Evolutionary conservation across 2,329 filamentous ascomycete genomes (phyloP), one percentile per base, ranked within the genome.

Genomic region (Xylariaceae sp.): DNA sequence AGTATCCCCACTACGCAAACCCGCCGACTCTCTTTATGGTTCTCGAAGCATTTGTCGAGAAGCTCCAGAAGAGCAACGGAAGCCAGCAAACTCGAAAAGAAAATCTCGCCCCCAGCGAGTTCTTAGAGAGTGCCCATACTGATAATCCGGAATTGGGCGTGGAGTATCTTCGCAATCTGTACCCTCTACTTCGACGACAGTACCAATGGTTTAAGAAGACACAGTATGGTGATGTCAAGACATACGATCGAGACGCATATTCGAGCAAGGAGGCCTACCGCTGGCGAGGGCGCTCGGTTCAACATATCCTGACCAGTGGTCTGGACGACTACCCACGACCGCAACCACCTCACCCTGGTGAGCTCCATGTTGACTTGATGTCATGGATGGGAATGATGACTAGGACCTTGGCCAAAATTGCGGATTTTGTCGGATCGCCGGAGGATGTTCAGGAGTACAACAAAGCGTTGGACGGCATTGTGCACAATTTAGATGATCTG

Each of bases 311-410:
- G 37, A 95, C 93, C 4, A 95, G 89, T 39, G 93, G 93, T 3
- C 78, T 98, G 2, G 93, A 98, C 57, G 93, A 98, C 67, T 98
- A 97, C 61, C 93, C 93, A 37, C 87, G 93, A 37, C 78, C 93
- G 8, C 88, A 95, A 64, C 90, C 93, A 12, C 93, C 93, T 19
- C 90, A 96, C 63, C 91, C 93, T 0, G 91, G 89, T 56, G 93
- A 98, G 78, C 77, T 98, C 37, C 91, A 98, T 63, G 83, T 94
- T 22, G 93, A 98, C 65, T 74, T 97, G 40, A 86, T 98, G 63
- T 87, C 87, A 39, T 98, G 93, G 93, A 86, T 98, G 67, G 93
- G 91, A n/a, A 80, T 96, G 70, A 95, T 96, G 88, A 85, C 87
- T 31, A 82, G 85, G 50, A 85, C 86, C n/a, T 78, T 98, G 41